Conservation (phyloP, 768 basidiomycete species). For the Tricholoma hemisulphureum region DNA sequence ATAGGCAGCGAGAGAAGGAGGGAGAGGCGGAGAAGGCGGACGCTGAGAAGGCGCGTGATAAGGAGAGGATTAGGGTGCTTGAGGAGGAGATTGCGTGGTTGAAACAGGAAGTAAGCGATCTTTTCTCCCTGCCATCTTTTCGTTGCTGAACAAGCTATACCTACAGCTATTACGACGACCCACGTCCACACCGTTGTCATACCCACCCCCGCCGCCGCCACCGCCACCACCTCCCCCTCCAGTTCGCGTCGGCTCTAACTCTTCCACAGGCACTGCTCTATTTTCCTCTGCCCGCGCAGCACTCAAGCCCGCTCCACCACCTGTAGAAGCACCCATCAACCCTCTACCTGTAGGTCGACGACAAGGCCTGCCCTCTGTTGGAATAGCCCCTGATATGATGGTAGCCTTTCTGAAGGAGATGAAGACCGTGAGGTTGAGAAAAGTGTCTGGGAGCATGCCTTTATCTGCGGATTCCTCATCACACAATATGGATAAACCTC, state of each 20-base stretch:
- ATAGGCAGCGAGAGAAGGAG: constrained; percentile 39
- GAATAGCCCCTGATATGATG: constrained; percentile 80
- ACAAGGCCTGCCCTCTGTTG: constrained; percentile 63
- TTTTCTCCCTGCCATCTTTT: not conserved
- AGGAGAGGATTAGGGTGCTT: constrained; percentile 58
- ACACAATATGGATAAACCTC: not conserved
- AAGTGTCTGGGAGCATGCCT: constrained; percentile 39
- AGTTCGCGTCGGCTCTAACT: constrained; percentile 32
- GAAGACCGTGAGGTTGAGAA: constrained; percentile 69
- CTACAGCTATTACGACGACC: constrained; percentile 50
- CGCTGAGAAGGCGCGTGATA: constrained; percentile 52
- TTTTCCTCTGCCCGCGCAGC: constrained; percentile 65
- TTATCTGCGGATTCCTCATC: not conserved
- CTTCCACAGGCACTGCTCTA: constrained; percentile 33
- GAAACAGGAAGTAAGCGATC: constrained; percentile 50
- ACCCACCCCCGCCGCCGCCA: constrained; percentile 45
- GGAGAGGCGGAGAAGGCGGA: constrained; percentile 32
- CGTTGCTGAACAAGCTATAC: constrained; percentile 1
- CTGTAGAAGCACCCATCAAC: constrained; percentile 70
- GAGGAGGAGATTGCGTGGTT: constrained; percentile 65
- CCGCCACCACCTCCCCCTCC: constrained; percentile 35
- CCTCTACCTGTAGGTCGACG: constrained; percentile 38
- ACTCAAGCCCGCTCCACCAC: constrained; percentile 54
- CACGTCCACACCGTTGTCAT: constrained; percentile 25
- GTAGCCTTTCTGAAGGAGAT: constrained; percentile 78